Evolutionary conservation across 2,329 filamentous ascomycete species (phyloP).

Genomic region (Hypomyces rosellus): DNA sequence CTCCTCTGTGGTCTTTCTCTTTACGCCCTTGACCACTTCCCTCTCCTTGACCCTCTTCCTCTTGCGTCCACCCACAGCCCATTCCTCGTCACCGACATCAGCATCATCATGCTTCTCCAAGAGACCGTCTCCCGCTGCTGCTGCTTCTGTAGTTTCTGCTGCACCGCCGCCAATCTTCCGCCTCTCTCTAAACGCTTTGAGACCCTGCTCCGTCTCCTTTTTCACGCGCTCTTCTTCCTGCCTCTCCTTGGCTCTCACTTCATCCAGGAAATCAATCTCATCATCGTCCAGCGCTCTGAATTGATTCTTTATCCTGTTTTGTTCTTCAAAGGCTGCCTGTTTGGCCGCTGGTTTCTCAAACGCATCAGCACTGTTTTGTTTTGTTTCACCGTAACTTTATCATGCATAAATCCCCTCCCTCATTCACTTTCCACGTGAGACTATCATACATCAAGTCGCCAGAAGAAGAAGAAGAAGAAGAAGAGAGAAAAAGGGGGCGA

Average conservation of each 20-base stretch:
- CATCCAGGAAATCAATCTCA: slow-evolving; percentile 68
- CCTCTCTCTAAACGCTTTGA: slow-evolving; percentile 49
- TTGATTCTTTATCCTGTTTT: slow-evolving; percentile 65
- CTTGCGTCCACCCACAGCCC: slow-evolving; percentile 30
- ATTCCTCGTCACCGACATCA: slow-evolving; percentile 21
- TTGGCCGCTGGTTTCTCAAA: slow-evolving; percentile 55
- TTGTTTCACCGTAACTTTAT: too few relatives aligned
- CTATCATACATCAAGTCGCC: neutral
- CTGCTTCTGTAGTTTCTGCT: too few relatives aligned
- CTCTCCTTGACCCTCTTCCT: slow-evolving; percentile 31
- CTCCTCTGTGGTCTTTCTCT: slow-evolving; percentile 20
- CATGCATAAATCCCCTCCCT: too few relatives aligned
- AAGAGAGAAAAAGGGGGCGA: neutral
- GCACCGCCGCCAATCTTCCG: slow-evolving; percentile 30
- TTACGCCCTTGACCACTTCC: slow-evolving; percentile 27
- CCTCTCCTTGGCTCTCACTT: slow-evolving; percentile 43
- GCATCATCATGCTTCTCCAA: slow-evolving; percentile 19
- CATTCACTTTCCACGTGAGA: too few relatives aligned
- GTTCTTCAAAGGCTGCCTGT: slow-evolving; percentile 75
- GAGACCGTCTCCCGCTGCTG: too few relatives aligned
- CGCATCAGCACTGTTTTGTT: neutral
- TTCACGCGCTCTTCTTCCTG: slow-evolving; percentile 48
- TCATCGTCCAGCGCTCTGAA: slow-evolving; percentile 73
- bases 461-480: too few relatives aligned
- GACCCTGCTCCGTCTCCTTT: slow-evolving; percentile 50